phyloP scores from a whole-genome alignment of 768 basidiomycete genomes.

The Lactifluus subvellereus region DNA sequence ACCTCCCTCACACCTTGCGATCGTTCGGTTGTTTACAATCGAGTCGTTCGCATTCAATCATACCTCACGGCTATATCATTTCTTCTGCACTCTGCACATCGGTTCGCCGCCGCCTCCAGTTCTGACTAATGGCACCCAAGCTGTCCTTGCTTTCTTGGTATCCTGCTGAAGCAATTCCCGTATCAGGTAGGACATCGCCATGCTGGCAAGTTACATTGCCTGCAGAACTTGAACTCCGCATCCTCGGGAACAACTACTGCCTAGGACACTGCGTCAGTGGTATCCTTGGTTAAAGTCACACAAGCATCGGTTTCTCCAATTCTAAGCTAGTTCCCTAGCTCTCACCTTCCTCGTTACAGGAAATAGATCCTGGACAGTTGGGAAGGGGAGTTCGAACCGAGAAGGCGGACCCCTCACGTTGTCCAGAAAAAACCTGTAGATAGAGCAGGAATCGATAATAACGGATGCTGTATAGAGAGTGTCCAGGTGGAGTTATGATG shows the following conservation, averaged over 20 bases:
- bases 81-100: too few relatives aligned
- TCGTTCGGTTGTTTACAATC: too few relatives aligned
- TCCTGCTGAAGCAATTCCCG: neutral
- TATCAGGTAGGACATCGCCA: neutral
- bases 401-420: neutral
- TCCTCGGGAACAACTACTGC: neutral
- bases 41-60: too few relatives aligned
- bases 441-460: neutral
- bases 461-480: conserved; percentile 1
- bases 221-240: neutral
- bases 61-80: too few relatives aligned
- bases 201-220: neutral
- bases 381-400: neutral
- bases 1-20: too few relatives aligned
- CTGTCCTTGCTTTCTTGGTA: neutral
- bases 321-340: neutral
- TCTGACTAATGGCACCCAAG: too few relatives aligned
- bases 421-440: too few relatives aligned
- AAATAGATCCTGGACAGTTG: neutral
- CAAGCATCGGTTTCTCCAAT: neutral
- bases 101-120: too few relatives aligned
- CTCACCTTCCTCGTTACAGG: neutral
- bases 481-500: neutral
- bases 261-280: neutral
- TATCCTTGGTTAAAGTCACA: neutral